Base-by-base conservation (phyloP, 805 yeast species). In the Candida tibetensis region DNA sequence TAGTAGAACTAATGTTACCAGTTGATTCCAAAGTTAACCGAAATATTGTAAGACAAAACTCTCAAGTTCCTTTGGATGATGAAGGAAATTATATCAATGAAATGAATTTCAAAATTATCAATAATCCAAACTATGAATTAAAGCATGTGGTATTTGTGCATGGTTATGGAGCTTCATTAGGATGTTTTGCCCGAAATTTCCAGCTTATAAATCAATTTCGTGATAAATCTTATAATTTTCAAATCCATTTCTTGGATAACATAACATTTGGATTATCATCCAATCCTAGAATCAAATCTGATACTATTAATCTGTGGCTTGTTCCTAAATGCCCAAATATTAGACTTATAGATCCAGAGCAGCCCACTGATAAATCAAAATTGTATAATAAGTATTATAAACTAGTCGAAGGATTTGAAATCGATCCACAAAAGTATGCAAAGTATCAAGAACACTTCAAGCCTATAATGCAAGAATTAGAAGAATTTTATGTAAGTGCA, bases 81-180 rank as follows among this genome's bases (percentile, higher is more conserved):
- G 35, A 47, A 3, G 36, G 57, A 3, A 60, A 66, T 40, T 41
- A 44, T 38, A 60, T 69, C 27, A 69, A 66, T 39, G 70, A 67
- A 41, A 47, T 69, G 14, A 47, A 52, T 14, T 57, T 68, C 27
- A 55, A 54, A 21, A 49, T 69, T 15, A 43, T 42, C 15, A 62
- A 67, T 37, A 45, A 52, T 37, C 43, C 55, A 4, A 26, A 25
- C 1, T 45, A 39, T 8, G 40, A 40, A 3, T 53, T 60, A 1
- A 73, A 61, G 40, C 64, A 75, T 50, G 44, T 77, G 16, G 81
- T 76, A 3, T 69, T 77, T 58, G 39, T 77, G 15, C 82, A 77
- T 48, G 82, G 82, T 0, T 77, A 73, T 53, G 82, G 78, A 0
- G 79, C 82, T 1, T 66, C 78, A 0, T 53, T 66, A 13, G 81